phyloP scores from a whole-genome alignment of 495 filamentous ascomycete genomes.

The Penicillium macrosclerotiorum region DNA sequence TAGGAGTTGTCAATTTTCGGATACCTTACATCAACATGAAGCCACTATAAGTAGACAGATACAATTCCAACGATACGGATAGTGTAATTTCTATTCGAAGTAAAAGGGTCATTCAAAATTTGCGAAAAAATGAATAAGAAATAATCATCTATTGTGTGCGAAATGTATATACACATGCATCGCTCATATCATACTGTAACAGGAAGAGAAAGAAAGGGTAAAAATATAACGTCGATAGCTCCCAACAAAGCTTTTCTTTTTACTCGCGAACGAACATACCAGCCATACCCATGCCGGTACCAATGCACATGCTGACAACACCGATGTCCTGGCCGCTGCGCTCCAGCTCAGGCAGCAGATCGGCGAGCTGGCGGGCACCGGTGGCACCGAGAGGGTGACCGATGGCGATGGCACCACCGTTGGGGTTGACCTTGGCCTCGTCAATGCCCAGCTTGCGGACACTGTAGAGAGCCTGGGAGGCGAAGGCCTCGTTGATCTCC shows the following conservation, averaged over 20 bases:
- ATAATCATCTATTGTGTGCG: constrained; percentile 16
- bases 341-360: constrained; percentile 66
- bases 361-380: constrained; percentile 77
- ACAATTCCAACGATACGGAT: too few relatives aligned
- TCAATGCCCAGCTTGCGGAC: constrained; percentile 69
- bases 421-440: constrained; percentile 75
- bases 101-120: too few relatives aligned
- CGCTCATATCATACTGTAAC: constrained; percentile 29
- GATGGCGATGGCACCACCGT: constrained; percentile 89
- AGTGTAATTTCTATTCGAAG: too few relatives aligned
- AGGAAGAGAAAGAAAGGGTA: constrained; percentile 3
- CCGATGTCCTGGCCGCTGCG: constrained; percentile 64
- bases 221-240: constrained; percentile 7
- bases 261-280: constrained; percentile 82
- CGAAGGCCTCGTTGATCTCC: constrained; percentile 98
- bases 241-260: constrained; percentile 26
- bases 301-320: constrained; percentile 85
- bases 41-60: too few relatives aligned
- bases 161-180: constrained; percentile 29
- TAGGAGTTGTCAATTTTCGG: too few relatives aligned
- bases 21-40: too few relatives aligned
- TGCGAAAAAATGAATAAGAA: neutral
- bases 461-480: constrained; percentile 82
- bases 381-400: constrained; percentile 94
- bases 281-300: constrained; percentile 91